A percentile compares a stretch with the other conserved stretches of the same genome.
phyloP scores from a whole-genome alignment of 2,329 filamentous ascomycete genomes.

The Fusarium sarcochroum region DNA sequence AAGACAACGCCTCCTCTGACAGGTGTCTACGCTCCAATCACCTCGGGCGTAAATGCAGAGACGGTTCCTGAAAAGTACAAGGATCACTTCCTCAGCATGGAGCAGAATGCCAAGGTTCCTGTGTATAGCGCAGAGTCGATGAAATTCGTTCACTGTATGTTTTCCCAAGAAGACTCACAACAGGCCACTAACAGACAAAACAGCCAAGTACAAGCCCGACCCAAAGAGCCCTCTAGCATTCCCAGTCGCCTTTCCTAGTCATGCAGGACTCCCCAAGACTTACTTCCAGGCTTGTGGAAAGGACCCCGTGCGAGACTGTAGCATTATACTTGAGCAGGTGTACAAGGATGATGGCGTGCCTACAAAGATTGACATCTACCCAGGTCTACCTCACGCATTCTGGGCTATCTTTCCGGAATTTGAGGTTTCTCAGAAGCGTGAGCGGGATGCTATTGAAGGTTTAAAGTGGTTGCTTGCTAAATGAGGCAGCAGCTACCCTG shows the following conservation, averaged over 20 bases:
- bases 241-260: constrained; percentile 43
- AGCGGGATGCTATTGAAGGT: constrained; percentile 38
- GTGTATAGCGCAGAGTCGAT: constrained; percentile 43
- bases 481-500: too few species aligned
- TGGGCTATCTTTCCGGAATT: constrained; percentile 48
- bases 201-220: constrained; percentile 48
- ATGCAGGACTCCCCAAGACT: constrained; percentile 48
- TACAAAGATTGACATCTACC: constrained; percentile 50
- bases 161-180: neutral
- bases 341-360: constrained; percentile 47
- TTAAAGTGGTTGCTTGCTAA: constrained; percentile 44
- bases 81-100: constrained; percentile 47
- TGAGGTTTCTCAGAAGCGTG: constrained; percentile 40
- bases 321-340: constrained; percentile 50
- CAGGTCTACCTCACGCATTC: constrained; percentile 51
- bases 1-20: constrained; percentile 45
- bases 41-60: constrained; percentile 37
- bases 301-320: constrained; percentile 50
- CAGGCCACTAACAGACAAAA: neutral
- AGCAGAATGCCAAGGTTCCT: constrained; percentile 47
- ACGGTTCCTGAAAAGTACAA: constrained; percentile 50
- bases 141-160: constrained; percentile 45
- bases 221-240: constrained; percentile 45
- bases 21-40: constrained; percentile 46
- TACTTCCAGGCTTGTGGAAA: constrained; percentile 53